phyloP scores from a whole-genome alignment of 352 stramenopile species.

The Phytophthora megakarya region DNA sequence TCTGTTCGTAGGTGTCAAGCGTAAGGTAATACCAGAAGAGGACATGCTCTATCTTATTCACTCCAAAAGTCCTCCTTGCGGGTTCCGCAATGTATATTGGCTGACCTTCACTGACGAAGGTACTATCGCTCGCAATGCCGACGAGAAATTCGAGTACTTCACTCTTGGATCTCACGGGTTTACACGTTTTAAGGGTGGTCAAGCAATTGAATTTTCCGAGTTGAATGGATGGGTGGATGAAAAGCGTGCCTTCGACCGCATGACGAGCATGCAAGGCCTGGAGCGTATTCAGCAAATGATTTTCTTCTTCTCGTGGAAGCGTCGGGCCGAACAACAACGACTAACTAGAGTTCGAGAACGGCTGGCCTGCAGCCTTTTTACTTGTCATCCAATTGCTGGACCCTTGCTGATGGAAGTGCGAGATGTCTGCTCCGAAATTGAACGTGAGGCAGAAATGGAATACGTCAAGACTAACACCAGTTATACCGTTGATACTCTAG shows the following conservation, averaged over 20 bases:
- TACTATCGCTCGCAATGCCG: slow-evolving; percentile 13
- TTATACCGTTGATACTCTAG: slow-evolving; percentile 21
- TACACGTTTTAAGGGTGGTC: slow-evolving; percentile 49
- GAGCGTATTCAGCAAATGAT: slow-evolving; percentile 71
- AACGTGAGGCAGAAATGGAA: slow-evolving; percentile 17
- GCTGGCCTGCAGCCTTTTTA: slow-evolving; percentile 55
- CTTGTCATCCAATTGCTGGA: slow-evolving; percentile 46
- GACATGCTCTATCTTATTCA: slow-evolving; percentile 64
- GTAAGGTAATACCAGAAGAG: slow-evolving; percentile 42
- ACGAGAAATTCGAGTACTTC: slow-evolving; percentile 49
- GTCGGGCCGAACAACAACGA: slow-evolving; percentile 49
- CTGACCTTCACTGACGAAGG: slow-evolving; percentile 52
- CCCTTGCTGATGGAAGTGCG: slow-evolving; percentile 42
- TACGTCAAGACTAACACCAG: slow-evolving; percentile 19
- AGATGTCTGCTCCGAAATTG: slow-evolving; percentile 26
- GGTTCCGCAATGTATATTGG: slow-evolving; percentile 75
- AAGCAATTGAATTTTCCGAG: slow-evolving; percentile 60
- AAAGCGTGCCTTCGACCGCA: slow-evolving; percentile 75
- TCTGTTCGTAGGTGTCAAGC: slow-evolving; percentile 19
- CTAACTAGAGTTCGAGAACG: slow-evolving; percentile 42
- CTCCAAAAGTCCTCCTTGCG: slow-evolving; percentile 48
- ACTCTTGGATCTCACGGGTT: slow-evolving; percentile 61
- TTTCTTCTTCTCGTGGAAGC: slow-evolving; percentile 81
- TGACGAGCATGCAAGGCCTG: slow-evolving; percentile 66
- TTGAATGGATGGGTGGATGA: slow-evolving; percentile 63